These are phyloP conservation scores for Coniochaeta hoffmannii DNA, from an alignment of 2,329 filamentous ascomycete genomes.

Conservation along the genomic window DNA sequence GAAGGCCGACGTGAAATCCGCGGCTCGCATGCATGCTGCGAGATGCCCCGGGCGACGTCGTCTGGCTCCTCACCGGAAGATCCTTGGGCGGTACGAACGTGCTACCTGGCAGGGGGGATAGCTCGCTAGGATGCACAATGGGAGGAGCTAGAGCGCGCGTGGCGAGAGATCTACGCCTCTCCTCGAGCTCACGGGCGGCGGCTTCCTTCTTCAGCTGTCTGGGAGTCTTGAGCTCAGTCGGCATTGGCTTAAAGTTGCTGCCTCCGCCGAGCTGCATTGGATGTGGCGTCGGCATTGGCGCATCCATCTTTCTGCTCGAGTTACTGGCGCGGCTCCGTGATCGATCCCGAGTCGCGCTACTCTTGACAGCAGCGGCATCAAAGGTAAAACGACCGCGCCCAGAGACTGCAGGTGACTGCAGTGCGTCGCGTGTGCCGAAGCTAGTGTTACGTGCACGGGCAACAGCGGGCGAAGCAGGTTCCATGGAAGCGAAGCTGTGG, in stretches of 20 bases:
- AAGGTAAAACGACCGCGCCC: not conserved
- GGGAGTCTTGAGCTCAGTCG: slow-evolving; percentile 56
- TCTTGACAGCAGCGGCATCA: slow-evolving; percentile 2
- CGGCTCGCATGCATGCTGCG: slow-evolving; percentile 41
- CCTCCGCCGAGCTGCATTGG: slow-evolving; percentile 35
- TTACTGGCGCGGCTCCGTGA: slow-evolving; percentile 16
- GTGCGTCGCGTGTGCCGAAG: not conserved
- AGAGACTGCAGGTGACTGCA: slow-evolving; percentile 3
- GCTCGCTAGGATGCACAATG: slow-evolving; percentile 66
- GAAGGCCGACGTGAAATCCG: slow-evolving; percentile 62
- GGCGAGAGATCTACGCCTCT: slow-evolving; percentile 76
- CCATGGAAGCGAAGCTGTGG: slow-evolving; percentile 1
- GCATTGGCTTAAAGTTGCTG: slow-evolving; percentile 46
- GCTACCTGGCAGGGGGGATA: slow-evolving; percentile 35
- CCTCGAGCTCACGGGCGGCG: slow-evolving; percentile 79
- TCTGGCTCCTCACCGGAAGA: slow-evolving; percentile 52
- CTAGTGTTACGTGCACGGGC: not conserved
- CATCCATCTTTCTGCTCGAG: not conserved
- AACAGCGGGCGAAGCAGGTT: not conserved
- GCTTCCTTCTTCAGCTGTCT: slow-evolving; percentile 62
- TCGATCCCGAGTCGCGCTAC: slow-evolving; percentile 13
- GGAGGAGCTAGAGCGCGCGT: slow-evolving; percentile 70
- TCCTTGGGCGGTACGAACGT: slow-evolving; percentile 23
- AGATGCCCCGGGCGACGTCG: slow-evolving; percentile 50
- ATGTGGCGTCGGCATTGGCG: slow-evolving; percentile 20